phyloP scores from a whole-genome alignment of 2,329 filamentous ascomycete genomes.

The Colletotrichum graminicola region DNA sequence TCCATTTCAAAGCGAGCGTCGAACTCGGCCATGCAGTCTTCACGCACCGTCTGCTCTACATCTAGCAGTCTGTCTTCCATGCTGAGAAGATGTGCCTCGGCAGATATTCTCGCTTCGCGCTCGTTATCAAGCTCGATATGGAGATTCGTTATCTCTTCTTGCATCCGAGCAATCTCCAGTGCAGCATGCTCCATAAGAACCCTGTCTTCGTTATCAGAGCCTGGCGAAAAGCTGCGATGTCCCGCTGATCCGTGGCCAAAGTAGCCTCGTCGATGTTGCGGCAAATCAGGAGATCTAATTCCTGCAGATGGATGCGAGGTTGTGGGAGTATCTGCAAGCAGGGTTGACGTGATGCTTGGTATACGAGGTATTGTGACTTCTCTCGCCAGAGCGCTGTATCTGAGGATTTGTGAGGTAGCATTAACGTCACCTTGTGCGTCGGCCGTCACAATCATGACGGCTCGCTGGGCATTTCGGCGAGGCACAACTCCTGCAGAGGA shows the following conservation, averaged over 20 bases:
- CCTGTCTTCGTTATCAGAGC: constrained; percentile 62
- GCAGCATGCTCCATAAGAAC: constrained; percentile 87
- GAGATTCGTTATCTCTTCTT: constrained; percentile 81
- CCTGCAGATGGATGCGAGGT: constrained; percentile 44
- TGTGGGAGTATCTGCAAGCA: constrained; percentile 58
- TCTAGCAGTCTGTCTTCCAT: constrained; percentile 75
- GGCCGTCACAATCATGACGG: constrained; percentile 95
- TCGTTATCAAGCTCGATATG: constrained; percentile 78
- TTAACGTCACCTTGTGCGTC: constrained; percentile 96
- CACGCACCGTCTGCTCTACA: constrained; percentile 86
- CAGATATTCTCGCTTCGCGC: constrained; percentile 75
- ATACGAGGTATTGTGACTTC: constrained; percentile 93
- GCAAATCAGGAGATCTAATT: constrained; percentile 40
- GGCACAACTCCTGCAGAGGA: constrained; percentile 56
- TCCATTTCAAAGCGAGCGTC: constrained; percentile 82
- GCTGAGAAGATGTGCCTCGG: constrained; percentile 79
- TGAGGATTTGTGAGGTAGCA: constrained; percentile 93
- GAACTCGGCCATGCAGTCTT: constrained; percentile 90
- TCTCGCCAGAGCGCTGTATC: constrained; percentile 91
- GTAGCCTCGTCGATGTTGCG: constrained; percentile 32
- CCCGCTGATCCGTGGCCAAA: constrained; percentile 43
- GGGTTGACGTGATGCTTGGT: constrained; percentile 83
- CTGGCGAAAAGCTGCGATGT: constrained; percentile 56
- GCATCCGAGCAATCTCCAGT: constrained; percentile 83
- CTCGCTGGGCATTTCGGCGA: constrained; percentile 81